Percentiles rank a stretch among this genome's conserved stretches.
These are phyloP conservation scores for Heliophila coronopifolia DNA, from an alignment of 441 rosid genomes.

Conservation along the genomic window DNA sequence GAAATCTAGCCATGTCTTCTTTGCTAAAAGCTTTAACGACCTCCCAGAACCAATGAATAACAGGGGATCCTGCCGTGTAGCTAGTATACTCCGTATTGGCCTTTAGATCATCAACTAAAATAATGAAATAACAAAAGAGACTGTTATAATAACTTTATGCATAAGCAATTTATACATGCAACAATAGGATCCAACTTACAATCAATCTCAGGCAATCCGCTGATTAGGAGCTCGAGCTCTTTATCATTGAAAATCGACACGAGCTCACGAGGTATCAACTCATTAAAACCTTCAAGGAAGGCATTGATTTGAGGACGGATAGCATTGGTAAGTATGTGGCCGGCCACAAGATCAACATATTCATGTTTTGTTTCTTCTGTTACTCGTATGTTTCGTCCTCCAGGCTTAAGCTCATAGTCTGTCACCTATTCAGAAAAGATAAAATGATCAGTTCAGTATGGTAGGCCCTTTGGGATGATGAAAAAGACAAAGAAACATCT, in stretches of 20 bases:
- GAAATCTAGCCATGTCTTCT: constrained; percentile 91
- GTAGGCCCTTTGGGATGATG: not conserved
- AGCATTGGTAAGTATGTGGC: constrained; percentile 90
- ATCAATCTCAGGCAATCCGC: constrained; percentile 98
- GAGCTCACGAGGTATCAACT: constrained; percentile 68
- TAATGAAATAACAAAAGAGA: not conserved
- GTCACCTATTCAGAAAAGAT: constrained; percentile 59
- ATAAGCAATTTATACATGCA: constrained; percentile 3
- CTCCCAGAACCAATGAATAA: constrained; percentile 98
- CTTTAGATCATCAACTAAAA: constrained; percentile 86
- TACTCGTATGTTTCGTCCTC: constrained; percentile 90
- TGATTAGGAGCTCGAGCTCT: constrained; percentile 95
- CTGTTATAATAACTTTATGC: constrained; percentile 10
- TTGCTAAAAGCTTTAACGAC: constrained; percentile 81
- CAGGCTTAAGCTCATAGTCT: constrained; percentile 95
- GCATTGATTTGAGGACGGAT: constrained; percentile 93
- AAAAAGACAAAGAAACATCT: not conserved
- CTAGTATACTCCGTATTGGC: constrained; percentile 88
- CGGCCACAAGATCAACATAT: constrained; percentile 95
- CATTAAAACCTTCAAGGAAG: constrained; percentile 84
- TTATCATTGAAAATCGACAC: constrained; percentile 92
- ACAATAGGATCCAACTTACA: constrained; percentile 47
- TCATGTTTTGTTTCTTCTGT: constrained; percentile 96
- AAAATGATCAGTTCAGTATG: constrained; percentile 8
- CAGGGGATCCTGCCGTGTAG: constrained; percentile 69